phyloP scores from a whole-genome alignment of 768 basidiomycete genomes.

The Daedaleopsis nitida region DNA sequence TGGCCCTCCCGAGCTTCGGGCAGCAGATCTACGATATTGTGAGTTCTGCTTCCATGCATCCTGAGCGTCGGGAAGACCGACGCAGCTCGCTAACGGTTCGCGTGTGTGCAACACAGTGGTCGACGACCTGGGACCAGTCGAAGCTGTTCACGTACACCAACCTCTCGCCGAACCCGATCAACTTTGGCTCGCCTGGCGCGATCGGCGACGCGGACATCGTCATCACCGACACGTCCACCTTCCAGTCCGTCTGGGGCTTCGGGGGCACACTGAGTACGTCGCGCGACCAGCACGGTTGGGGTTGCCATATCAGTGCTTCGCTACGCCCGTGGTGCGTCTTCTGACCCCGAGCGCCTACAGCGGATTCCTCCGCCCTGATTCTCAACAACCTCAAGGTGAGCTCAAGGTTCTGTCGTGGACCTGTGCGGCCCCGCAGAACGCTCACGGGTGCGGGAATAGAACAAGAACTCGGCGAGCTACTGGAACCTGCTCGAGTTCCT shows the following conservation, averaged over 20 bases:
- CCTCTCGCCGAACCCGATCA: constrained; percentile 46
- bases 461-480: constrained; percentile 55
- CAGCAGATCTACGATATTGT: constrained; percentile 39
- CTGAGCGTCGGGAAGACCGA: not conserved
- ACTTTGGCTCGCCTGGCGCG: constrained; percentile 56
- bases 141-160: constrained; percentile 57
- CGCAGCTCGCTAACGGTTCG: not conserved
- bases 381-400: constrained; percentile 66
- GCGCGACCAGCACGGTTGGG: not conserved
- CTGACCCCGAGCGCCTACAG: constrained; percentile 34
- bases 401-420: not conserved
- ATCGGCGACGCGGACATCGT: constrained; percentile 63
- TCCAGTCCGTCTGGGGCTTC: constrained; percentile 68
- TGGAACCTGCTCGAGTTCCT: constrained; percentile 58
- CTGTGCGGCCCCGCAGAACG: not conserved
- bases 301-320: not conserved
- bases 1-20: constrained; percentile 25
- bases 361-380: constrained; percentile 67
- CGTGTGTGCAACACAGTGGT: constrained; percentile 25
- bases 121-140: constrained; percentile 39
- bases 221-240: constrained; percentile 52
- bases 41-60: constrained; percentile 9
- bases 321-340: not conserved
- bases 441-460: constrained; percentile 32
- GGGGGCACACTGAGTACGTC: constrained; percentile 63